phyloP scores from a whole-genome alignment of 257 asterid species.

The Echites panduratus region DNA sequence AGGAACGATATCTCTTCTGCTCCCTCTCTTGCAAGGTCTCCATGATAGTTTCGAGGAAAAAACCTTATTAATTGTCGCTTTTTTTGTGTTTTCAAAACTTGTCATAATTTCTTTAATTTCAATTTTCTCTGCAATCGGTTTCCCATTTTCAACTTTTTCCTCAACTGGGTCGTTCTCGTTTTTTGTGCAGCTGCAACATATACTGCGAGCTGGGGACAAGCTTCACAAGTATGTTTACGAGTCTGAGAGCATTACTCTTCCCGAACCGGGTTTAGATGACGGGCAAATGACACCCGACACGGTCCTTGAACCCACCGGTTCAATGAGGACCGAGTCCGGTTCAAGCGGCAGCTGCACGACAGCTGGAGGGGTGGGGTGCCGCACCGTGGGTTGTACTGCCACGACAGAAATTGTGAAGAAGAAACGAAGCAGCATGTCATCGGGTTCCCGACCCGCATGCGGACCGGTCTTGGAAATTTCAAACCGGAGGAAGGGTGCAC shows the following conservation, averaged over 20 bases:
- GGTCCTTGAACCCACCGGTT: conserved; percentile 46
- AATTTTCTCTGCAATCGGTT: conserved; percentile 15
- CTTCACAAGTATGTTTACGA: conserved; percentile 32
- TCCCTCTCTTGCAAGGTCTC: conserved; percentile 78
- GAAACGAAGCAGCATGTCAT: conserved; percentile 35
- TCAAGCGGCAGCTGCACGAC: conserved; percentile 36
- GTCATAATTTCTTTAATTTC: background rate
- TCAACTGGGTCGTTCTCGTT: conserved; percentile 13
- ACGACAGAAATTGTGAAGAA: conserved; percentile 47
- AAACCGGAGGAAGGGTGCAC: conserved; percentile 85
- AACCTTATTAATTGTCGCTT: background rate
- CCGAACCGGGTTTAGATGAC: conserved; percentile 54
- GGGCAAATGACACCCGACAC: conserved; percentile 67
- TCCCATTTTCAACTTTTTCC: background rate
- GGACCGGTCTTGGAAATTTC: conserved; percentile 34
- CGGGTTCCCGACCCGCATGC: conserved; percentile 24
- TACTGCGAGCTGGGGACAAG: conserved; percentile 30
- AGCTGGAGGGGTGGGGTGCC: conserved; percentile 23
- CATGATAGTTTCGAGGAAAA: background rate
- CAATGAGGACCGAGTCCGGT: conserved; percentile 48
- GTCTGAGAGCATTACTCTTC: conserved; percentile 33
- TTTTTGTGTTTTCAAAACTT: background rate
- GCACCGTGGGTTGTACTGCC: conserved; percentile 39
- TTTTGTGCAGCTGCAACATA: conserved; percentile 43
- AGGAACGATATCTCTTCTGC: conserved; percentile 32